phyloP scores from a whole-genome alignment of 2,329 filamentous ascomycete species.

The Hymenotorrendiella dingleyae region DNA sequence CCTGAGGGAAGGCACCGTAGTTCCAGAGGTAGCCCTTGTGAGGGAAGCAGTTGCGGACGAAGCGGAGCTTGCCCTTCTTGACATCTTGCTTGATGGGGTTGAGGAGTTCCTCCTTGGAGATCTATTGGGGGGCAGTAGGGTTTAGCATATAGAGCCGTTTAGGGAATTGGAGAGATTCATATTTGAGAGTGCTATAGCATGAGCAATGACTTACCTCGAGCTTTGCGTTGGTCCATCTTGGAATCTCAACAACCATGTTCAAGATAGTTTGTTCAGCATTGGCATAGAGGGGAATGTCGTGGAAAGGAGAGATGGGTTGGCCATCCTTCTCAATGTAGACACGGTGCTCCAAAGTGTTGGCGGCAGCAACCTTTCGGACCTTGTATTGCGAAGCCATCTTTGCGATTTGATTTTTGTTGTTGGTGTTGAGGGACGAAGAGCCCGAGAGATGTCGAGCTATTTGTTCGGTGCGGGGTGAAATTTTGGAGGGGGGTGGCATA shows the following conservation, averaged over 20 bases:
- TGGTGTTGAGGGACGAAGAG: conserved; percentile 19
- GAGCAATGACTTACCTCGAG: conserved; percentile 80
- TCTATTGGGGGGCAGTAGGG: conserved; percentile 4
- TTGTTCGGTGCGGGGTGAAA: conserved; percentile 31
- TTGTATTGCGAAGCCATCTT: conserved; percentile 51
- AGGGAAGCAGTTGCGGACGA: conserved; percentile 99
- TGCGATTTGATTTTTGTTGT: conserved; percentile 13
- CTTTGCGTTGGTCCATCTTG: conserved; percentile 99
- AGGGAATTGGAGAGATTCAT: no score
- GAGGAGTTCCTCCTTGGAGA: conserved; percentile 69
- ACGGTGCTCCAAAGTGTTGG: conserved; percentile 93
- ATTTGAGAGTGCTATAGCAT: conserved; percentile 3
- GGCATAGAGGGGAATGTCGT: conserved; percentile 97
- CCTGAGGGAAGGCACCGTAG: conserved; percentile 98
- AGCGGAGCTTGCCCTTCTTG: conserved; percentile 99
- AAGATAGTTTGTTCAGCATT: conserved; percentile 92
- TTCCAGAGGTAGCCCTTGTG: conserved; percentile 99
- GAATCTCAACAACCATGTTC: conserved; percentile 99
- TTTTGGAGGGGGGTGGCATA: conserved; percentile 16
- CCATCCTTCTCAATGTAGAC: conserved; percentile 98
- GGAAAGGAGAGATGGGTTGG: conserved; percentile 87
- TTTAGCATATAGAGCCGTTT: no score
- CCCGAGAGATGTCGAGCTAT: conserved; percentile 43
- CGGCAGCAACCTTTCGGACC: conserved; percentile 79
- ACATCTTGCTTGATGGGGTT: conserved; percentile 99